A percentile compares a stretch with the other conserved stretches of the same genome.
These are phyloP conservation scores for Didymella keratinophila DNA, from an alignment of 2,329 filamentous ascomycete species.

Conservation along the genomic window DNA sequence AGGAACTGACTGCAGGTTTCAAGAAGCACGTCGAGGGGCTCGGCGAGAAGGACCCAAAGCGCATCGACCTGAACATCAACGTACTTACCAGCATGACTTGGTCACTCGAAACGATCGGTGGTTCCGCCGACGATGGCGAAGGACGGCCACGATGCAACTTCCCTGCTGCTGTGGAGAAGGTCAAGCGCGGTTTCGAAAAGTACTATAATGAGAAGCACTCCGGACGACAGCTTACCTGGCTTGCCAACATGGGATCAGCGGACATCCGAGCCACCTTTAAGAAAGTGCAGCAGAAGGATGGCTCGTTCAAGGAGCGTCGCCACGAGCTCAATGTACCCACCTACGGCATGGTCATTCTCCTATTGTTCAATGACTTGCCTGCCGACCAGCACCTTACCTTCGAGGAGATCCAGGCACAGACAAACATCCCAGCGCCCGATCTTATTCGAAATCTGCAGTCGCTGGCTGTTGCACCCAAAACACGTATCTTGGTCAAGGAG, in stretches of 20 bases:
- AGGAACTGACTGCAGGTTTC: conserved; percentile 81
- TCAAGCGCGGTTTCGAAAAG: conserved; percentile 85
- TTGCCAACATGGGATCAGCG: conserved; percentile 77
- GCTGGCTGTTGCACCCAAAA: conserved; percentile 83
- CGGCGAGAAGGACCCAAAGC: conserved; percentile 65
- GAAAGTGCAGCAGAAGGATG: conserved; percentile 73
- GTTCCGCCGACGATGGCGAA: conserved; percentile 61
- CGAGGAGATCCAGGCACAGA: conserved; percentile 83
- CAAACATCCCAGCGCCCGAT: conserved; percentile 78
- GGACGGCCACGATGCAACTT: conserved; percentile 68
- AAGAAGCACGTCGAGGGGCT: conserved; percentile 70
- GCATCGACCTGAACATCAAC: conserved; percentile 81
- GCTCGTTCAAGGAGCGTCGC: conserved; percentile 69
- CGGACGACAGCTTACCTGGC: conserved; percentile 88
- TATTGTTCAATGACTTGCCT: conserved; percentile 84
- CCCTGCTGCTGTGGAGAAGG: conserved; percentile 73
- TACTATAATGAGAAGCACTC: conserved; percentile 90
- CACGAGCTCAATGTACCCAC: conserved; percentile 94
- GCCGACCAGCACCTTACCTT: conserved; percentile 61
- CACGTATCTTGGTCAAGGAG: conserved; percentile 79
- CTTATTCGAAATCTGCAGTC: conserved; percentile 81
- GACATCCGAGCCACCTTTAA: conserved; percentile 85
- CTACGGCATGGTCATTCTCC: conserved; percentile 86
- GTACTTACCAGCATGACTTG: conserved; percentile 94
- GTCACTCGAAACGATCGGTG: conserved; percentile 85